Percentiles rank a stretch among this genome's conserved stretches.
Evolutionary conservation across 2,329 filamentous ascomycete genomes (phyloP).

Genomic region (Claviceps humidiphila): DNA sequence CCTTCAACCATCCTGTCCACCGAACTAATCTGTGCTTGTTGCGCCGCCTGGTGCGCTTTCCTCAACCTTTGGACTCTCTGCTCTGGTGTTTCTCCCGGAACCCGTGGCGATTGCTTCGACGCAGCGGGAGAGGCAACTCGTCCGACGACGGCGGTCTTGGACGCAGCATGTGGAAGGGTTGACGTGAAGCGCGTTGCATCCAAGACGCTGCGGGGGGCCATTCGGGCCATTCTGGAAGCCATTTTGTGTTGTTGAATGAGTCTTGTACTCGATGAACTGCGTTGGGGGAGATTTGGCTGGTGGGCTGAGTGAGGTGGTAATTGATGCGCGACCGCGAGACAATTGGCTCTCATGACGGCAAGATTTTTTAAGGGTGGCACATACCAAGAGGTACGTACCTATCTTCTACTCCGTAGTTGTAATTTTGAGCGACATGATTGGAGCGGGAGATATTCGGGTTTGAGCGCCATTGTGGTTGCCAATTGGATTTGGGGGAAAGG

Average conservation of each 20-base stretch:
- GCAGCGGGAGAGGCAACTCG: slow-evolving; percentile 10
- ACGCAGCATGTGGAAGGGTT: slow-evolving; percentile 48
- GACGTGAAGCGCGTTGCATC: slow-evolving; percentile 62
- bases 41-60: slow-evolving; percentile 53
- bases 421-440: slow-evolving; percentile 21
- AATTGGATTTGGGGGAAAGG: too few species aligned
- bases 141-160: slow-evolving; percentile 37
- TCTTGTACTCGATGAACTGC: too few species aligned
- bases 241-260: slow-evolving; percentile 13
- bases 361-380: slow-evolving; percentile 20
- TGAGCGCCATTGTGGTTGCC: too few species aligned
- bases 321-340: background rate
- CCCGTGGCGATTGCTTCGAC: slow-evolving; percentile 16
- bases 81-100: slow-evolving; percentile 47
- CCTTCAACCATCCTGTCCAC: slow-evolving; percentile 36
- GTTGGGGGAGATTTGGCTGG: background rate
- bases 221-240: slow-evolving; percentile 31
- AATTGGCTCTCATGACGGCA: background rate
- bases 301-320: background rate
- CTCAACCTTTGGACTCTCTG: slow-evolving; percentile 57
- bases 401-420: slow-evolving; percentile 7
- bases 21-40: slow-evolving; percentile 41
- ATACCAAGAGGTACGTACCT: background rate
- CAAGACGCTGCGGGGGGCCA: slow-evolving; percentile 53
- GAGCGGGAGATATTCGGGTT: slow-evolving; percentile 23